Evolutionary conservation across 2,329 filamentous ascomycete species (phyloP).

Genomic region (Hymenoscyphus fructigenus): DNA sequence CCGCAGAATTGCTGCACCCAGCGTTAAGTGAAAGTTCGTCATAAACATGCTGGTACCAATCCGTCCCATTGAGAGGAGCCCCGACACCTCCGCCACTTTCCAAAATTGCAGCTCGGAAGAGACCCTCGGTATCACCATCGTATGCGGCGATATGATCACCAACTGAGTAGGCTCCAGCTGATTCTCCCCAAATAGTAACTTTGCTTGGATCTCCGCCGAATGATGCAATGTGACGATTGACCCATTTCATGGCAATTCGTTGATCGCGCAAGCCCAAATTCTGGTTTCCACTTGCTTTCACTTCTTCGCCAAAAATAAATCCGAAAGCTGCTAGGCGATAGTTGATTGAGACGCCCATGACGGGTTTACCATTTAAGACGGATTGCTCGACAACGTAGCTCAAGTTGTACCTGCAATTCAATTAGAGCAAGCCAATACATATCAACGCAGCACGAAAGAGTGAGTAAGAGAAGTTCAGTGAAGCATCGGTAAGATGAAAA

Average conservation of each 20-base stretch:
- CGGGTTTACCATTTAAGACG: conserved; percentile 4
- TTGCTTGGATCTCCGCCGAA: conserved; percentile 43
- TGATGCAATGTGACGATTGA: conserved; percentile 52
- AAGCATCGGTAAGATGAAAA: background rate
- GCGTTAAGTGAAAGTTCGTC: background rate
- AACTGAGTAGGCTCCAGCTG: conserved; percentile 17
- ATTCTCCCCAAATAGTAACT: conserved; percentile 26
- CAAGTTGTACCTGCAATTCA: background rate
- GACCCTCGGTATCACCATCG: conserved; percentile 4
- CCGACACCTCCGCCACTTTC: conserved; percentile 19
- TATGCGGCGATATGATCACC: conserved; percentile 20
- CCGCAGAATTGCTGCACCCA: background rate
- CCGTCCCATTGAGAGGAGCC: background rate
- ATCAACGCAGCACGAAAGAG: background rate
- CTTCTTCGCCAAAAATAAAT: conserved; percentile 20
- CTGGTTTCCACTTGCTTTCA: conserved; percentile 45
- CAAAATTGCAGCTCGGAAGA: conserved; percentile 18
- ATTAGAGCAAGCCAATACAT: background rate
- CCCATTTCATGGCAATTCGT: conserved; percentile 55
- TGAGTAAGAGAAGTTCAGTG: background rate
- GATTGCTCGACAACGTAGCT: background rate
- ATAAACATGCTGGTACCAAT: conserved; percentile 1
- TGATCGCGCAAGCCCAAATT: conserved; percentile 57
- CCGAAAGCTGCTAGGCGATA: conserved; percentile 28
- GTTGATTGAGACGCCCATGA: conserved; percentile 44